Evolutionary conservation across 108 stramenopile species (phyloP), one percentile per base, ranked within the genome.

Genomic region (Nitzschia sp.): DNA sequence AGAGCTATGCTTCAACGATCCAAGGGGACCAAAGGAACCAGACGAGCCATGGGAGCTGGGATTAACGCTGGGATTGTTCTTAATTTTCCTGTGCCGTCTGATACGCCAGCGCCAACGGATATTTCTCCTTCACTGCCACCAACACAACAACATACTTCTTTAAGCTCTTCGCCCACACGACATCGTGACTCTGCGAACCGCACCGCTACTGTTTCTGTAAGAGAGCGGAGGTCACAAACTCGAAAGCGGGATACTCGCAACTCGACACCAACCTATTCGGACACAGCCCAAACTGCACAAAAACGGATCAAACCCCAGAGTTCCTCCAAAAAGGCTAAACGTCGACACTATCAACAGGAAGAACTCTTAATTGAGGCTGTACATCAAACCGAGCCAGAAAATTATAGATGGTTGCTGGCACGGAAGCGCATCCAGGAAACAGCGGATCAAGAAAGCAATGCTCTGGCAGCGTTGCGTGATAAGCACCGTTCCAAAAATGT

Each of bases 321-420:
- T 40, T 56, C 29, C 12, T 59, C 55, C 37, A 69, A 24, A n/a
- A 67, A 71, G 44, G 41, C 57, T 22, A 76, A 73, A 50, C 80
- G 76, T 66, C 72, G 68, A 34, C 71, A 59, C 19, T 80, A 77
- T 57, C 78, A 82, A 26, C 93, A 94, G 73, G 93, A 92, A 77
- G 90, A 94, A 63, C 59, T 94, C 34, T 72, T 94, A 8, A 48
- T 94, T 41, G 93, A 94, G 70, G 84, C 93, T 0, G 80, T 84
- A 9, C 70, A 80, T 37, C 63, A 66, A 6, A 94, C 93, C 53
- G 90, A 90, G 64, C 76, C 81, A 8, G 84, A 82, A 65, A 94
- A 94, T 78, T 15, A 69, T 51, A 80, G 86, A 70, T 94, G 90
- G 90, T 51, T 91, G 48, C 51, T 79, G 53, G 80, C 69, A 22